A percentile compares a stretch with the other conserved stretches of the same genome.
phyloP scores from a whole-genome alignment of 805 yeast genomes.

The Starmerella sirachaensis region DNA sequence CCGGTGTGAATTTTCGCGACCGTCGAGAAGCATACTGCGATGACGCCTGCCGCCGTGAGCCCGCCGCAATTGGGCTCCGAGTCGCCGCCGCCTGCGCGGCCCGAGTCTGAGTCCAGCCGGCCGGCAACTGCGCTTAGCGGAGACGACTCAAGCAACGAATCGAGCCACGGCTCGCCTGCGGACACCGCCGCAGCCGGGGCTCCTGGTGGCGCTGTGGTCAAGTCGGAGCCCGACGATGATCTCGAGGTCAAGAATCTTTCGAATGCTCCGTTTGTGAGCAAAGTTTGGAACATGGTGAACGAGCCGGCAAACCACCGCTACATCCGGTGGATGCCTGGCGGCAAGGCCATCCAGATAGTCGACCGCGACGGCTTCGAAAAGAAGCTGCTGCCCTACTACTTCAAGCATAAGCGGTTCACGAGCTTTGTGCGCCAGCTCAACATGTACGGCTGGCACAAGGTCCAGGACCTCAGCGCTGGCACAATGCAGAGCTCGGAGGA shows the following conservation, averaged over 20 bases:
- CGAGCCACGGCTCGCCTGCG: background rate
- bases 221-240: slow-evolving; percentile 8
- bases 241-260: slow-evolving; percentile 26
- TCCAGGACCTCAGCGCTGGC: slow-evolving; percentile 76
- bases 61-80: too few relatives aligned
- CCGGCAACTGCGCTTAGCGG: too few relatives aligned
- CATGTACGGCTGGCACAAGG: slow-evolving; percentile 99
- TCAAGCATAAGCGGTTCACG: slow-evolving; percentile 91
- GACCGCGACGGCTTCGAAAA: slow-evolving; percentile 79
- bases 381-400: slow-evolving; percentile 74
- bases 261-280: slow-evolving; percentile 71
- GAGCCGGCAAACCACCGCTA: slow-evolving; percentile 56
- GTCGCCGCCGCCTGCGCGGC: too few relatives aligned
- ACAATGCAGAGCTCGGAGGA: slow-evolving; percentile 50
- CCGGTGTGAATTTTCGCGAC: too few relatives aligned
- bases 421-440: slow-evolving; percentile 91
- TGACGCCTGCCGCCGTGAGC: too few relatives aligned
- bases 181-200: background rate
- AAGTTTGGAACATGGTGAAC: slow-evolving; percentile 92
- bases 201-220: background rate
- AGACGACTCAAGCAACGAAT: too few relatives aligned
- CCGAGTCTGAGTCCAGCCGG: too few relatives aligned
- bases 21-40: too few relatives aligned
- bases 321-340: slow-evolving; percentile 79
- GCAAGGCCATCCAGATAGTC: slow-evolving; percentile 70